Conservation (phyloP, 148 eudicot genomes). For the Diospyros kaki region DNA sequence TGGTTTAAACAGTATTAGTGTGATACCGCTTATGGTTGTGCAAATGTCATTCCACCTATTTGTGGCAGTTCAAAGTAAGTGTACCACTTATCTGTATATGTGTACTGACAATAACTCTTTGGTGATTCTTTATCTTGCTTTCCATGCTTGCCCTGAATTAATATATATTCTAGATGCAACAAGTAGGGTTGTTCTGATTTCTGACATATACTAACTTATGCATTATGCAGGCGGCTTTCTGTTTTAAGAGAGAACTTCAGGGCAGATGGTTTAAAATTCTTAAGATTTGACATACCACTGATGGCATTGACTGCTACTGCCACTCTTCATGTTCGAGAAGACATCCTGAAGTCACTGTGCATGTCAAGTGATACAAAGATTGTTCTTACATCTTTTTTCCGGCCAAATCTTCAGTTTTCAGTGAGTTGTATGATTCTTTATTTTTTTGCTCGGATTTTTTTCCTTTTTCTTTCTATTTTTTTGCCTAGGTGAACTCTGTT, state of each 20-base stretch:
- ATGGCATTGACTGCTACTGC: conserved; percentile 99
- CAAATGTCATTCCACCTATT: neutral
- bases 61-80: neutral
- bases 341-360: conserved; percentile 66
- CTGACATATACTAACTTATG: neutral
- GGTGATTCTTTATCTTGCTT: neutral
- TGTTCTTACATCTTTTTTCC: conserved; percentile 78
- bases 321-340: conserved; percentile 70
- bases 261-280: conserved; percentile 41
- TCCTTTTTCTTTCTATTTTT: too few species aligned
- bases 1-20: too few species aligned
- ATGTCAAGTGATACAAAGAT: conserved; percentile 58
- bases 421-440: conserved; percentile 28
- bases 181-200: neutral
- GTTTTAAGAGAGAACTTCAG: conserved; percentile 63
- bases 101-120: neutral
- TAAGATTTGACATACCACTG: conserved; percentile 72
- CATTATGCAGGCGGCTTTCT: conserved; percentile 60
- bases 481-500: neutral
- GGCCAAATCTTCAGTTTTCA: conserved; percentile 85
- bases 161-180: neutral
- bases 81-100: neutral
- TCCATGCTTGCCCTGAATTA: neutral
- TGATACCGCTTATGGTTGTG: neutral
- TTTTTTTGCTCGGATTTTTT: neutral